Evolutionary conservation across 169 alveolate genomes (phyloP).

Genomic region (Perkinsus olseni): DNA sequence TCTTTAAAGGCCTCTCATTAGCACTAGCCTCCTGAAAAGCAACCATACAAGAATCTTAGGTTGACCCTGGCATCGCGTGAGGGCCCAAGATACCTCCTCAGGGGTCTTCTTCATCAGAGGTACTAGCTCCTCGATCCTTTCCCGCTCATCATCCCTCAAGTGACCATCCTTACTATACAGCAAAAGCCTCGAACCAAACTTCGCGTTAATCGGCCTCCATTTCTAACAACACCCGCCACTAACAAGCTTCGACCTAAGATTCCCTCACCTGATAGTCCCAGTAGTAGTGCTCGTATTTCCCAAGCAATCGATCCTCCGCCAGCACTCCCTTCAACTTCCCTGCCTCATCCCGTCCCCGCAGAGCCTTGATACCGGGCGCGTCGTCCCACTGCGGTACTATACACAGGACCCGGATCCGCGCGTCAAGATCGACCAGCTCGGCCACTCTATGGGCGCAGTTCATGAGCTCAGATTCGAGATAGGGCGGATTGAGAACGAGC

Average conservation of each 20-base stretch:
- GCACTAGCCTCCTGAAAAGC: neutral
- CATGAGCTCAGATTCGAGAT: neutral
- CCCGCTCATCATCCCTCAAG: neutral
- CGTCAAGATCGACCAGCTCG: neutral
- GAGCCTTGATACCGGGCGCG: neutral
- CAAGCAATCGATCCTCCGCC: neutral
- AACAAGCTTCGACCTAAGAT: too few relatives aligned
- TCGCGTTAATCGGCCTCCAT: neutral
- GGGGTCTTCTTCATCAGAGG: neutral
- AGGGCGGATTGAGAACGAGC: slow-evolving; percentile 1
- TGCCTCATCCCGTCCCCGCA: neutral
- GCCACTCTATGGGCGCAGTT: neutral
- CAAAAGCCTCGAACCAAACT: neutral
- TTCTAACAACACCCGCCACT: neutral
- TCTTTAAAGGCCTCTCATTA: neutral
- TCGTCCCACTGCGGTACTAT: slow-evolving; percentile 1
- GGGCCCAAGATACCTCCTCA: neutral
- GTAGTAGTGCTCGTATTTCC: neutral
- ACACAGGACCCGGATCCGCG: neutral
- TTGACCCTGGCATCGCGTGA: neutral
- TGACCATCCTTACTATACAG: neutral
- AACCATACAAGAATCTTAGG: neutral
- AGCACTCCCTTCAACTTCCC: neutral
- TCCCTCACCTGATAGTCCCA: slow-evolving; percentile 1
- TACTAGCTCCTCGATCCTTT: neutral